phyloP scores from a whole-genome alignment of 176 grass and related monocot species.

The Rhynchospora pubera region DNA sequence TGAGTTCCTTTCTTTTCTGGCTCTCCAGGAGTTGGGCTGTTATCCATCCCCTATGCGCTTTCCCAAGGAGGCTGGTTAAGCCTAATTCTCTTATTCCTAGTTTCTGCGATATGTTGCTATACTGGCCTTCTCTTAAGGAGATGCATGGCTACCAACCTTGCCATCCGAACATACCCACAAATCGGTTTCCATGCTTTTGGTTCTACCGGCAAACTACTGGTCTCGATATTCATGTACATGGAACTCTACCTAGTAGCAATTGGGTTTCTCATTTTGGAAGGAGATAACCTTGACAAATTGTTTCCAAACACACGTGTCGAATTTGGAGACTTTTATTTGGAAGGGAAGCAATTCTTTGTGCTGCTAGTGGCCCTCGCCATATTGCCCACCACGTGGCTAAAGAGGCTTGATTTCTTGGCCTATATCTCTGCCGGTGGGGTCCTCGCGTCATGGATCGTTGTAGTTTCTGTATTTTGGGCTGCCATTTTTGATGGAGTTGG shows the following conservation, averaged over 20 bases:
- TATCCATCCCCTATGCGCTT: constrained; percentile 79
- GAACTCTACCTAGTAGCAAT: constrained; percentile 81
- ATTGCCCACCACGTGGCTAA: constrained; percentile 74
- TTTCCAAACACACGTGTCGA: constrained; percentile 45
- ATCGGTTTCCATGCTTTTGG: constrained; percentile 65
- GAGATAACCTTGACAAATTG: constrained; percentile 69
- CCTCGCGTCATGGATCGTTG: constrained; percentile 53
- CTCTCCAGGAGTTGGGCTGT: constrained; percentile 55
- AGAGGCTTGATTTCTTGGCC: constrained; percentile 49
- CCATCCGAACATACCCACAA: constrained; percentile 47
- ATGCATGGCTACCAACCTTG: constrained; percentile 46
- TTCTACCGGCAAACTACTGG: constrained; percentile 33
- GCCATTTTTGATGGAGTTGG: constrained; percentile 51
- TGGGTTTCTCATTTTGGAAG: constrained; percentile 80
- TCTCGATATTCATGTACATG: constrained; percentile 62
- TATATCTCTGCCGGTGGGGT: constrained; percentile 77
- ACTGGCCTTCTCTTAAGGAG: constrained; percentile 68
- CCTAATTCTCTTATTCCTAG: constrained; percentile 41
- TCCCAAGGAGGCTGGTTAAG: constrained; percentile 73
- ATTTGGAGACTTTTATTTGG: constrained; percentile 17
- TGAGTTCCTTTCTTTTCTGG: background rate
- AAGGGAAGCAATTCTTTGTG: constrained; percentile 66
- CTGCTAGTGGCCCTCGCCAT: constrained; percentile 42
- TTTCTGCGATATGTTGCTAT: constrained; percentile 59
- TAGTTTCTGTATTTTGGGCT: constrained; percentile 54